A percentile compares a stretch with the other conserved stretches of the same genome.
These are phyloP conservation scores for Ustilago curta DNA, from an alignment of 1,284 basidiomycete genomes.

Conservation along the genomic window DNA sequence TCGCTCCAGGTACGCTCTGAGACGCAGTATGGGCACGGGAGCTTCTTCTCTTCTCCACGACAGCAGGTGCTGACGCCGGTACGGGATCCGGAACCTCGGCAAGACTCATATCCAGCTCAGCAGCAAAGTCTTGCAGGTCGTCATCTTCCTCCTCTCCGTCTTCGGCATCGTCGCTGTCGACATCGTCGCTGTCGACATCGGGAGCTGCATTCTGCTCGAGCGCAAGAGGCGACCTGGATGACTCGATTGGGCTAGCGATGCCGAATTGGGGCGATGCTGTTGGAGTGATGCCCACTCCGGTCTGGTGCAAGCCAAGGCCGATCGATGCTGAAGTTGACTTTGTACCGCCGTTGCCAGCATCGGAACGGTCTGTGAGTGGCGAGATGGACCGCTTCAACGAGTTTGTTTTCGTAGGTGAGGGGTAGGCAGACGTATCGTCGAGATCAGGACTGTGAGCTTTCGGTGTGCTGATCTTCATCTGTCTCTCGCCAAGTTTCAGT, in stretches of 20 bases:
- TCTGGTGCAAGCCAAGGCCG: slow-evolving; percentile 41
- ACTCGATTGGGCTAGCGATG: slow-evolving; percentile 14
- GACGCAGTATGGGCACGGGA: slow-evolving; percentile 5
- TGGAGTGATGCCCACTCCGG: slow-evolving; percentile 35
- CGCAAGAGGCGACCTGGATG: slow-evolving; percentile 4
- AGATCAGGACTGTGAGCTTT: slow-evolving; percentile 40
- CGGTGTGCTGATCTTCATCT: slow-evolving; percentile 28
- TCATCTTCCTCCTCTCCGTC: slow-evolving; percentile 35
- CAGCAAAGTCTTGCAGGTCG: slow-evolving; percentile 48
- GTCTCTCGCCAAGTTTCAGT: slow-evolving; percentile 18
- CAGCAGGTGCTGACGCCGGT: slow-evolving; percentile 3
- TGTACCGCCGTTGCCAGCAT: not conserved
- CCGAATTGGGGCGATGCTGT: slow-evolving; percentile 34
- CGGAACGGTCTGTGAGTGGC: slow-evolving; percentile 8
- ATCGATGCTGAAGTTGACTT: slow-evolving; percentile 19
- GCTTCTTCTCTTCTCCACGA: slow-evolving; percentile 28
- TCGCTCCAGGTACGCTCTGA: not conserved
- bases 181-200: not conserved
- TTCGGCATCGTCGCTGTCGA: not conserved
- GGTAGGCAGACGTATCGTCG: not conserved
- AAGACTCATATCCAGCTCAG: slow-evolving; percentile 48
- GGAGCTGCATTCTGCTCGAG: not conserved
- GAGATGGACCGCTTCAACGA: slow-evolving; percentile 4
- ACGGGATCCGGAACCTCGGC: slow-evolving; percentile 31
- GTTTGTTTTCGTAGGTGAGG: not conserved